Evolutionary conservation across 2,329 filamentous ascomycete species (phyloP), one percentile per base, ranked within the genome.

Genomic region (Cytospora schulzeri): DNA sequence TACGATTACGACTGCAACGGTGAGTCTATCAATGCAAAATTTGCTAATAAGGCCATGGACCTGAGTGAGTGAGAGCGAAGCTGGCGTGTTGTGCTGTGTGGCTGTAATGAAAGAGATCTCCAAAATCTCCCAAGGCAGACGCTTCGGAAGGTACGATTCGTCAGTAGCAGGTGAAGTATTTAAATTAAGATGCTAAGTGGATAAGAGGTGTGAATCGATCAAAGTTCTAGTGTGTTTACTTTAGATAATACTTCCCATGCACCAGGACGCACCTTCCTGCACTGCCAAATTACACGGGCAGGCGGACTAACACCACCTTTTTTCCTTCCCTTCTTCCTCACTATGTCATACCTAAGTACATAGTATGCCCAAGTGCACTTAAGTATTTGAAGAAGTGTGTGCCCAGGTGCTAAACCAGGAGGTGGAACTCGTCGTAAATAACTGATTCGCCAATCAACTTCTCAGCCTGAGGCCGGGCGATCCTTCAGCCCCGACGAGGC

Each of bases 401-500:
- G 41, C n/a, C 7, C n/a, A n/a, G 19, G 19, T n/a, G 41, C 17
- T 17, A 14, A 48, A 48, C n/a, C 45, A n/a, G 19, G 45, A 24
- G n/a, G 22, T 24, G 45, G 45, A 28, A 50, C 41, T 56, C 56
- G 60, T 62, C 60, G 60, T 45, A 62, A 56, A 56, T 62, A 50
- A 62, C 38, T 29, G 55, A 59, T 64, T 35, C 56, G 61, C 64
- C 52, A 66, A 60, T 64, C 38, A 64, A 57, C 57, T 54, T 26
- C 33, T 41, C 12, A n/a, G 31, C 28, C 50, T 53, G 54, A 41
- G 38, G 41, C 60, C 48, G 51, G 63, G 41, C 63, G 60, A 67
- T 59, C 51, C 54, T 57, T 67, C 66, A 67, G 66, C 66, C 66
- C 54, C 57, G 53, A 57, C 66, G 50, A 66, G 66, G 63, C 63